Base-by-base conservation (phyloP, 2,329 filamentous ascomycete species). In the Chrysoporthe puriensis region DNA sequence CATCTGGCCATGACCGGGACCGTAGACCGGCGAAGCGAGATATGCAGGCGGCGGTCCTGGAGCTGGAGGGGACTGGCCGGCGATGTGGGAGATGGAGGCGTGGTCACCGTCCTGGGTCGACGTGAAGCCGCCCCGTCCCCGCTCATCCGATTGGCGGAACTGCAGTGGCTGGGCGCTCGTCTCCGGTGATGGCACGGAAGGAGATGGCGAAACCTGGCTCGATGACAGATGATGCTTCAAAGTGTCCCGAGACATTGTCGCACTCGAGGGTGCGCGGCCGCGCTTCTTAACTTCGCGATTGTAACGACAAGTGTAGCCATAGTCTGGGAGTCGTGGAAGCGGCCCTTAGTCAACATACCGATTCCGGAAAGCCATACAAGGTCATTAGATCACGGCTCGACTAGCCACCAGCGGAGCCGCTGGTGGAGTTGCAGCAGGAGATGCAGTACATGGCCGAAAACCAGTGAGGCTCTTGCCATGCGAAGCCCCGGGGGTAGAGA, bases 251-350 rank as follows among this genome's bases (percentile, higher is more conserved):
- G 48, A 44, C 6, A 52, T 59, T 8, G 6, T 63, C 16, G 68
- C 44, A 14, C 42, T 52, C 13, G 57, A 68, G 46, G 77, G 78
- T 32, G 76, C 70, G 13, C 78, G 76, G 7, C 78, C 78, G 34
- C 78, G 72, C 66, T 79, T 79, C 72, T 79, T 79, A 32, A 79
- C 72, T 48, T 77, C 73, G 32, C 78, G 75, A 42, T 78, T 77
- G 64, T 80, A 80, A 18, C 74, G 73, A 64, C 78, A 80, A 21
- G 74, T 73, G 62, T 79, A 79, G 7, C 77, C 77, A 69, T 80
- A 80, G 52, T 80, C 78, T 79, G 48, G 50, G 26, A 16, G 26
- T 40, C 50, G 44, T 42, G 57, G 54, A 32, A 64, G 21, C 18
- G n/a, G 43, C 42, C 34, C 34, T 46, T 40, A 21, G 56, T 69